A percentile compares a stretch with the other conserved stretches of the same genome.
These are phyloP conservation scores for Pterocarpus macrocarpus DNA, from an alignment of 306 rosid genomes.

Conservation along the genomic window DNA sequence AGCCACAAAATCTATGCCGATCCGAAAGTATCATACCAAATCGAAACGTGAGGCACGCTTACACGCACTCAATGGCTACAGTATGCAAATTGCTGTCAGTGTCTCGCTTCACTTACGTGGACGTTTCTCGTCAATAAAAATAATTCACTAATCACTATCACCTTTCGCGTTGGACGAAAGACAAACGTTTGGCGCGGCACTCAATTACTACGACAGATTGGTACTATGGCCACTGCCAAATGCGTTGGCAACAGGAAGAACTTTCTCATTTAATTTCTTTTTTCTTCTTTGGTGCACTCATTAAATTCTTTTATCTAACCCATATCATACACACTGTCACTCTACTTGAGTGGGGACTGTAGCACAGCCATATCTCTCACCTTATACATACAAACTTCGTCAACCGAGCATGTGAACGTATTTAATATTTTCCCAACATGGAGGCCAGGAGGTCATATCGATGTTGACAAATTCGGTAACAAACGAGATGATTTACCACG, in stretches of 20 bases:
- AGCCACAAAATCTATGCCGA: background rate
- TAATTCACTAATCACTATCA: background rate
- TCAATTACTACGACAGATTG: slow-evolving; percentile 21
- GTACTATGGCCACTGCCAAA: background rate
- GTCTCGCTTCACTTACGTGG: background rate
- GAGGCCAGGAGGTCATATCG: slow-evolving; percentile 26
- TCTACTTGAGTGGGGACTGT: background rate
- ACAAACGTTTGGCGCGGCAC: background rate
- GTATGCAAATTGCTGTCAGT: background rate
- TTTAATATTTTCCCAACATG: slow-evolving; percentile 13
- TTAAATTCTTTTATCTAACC: slow-evolving; percentile 27
- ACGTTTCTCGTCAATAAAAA: background rate
- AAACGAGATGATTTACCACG: background rate
- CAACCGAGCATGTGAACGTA: slow-evolving; percentile 26
- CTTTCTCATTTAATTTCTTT: background rate
- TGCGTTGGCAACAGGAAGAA: background rate
- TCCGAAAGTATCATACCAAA: background rate
- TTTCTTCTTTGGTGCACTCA: background rate
- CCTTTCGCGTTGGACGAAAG: background rate
- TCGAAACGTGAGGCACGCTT: background rate
- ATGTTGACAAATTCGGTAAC: slow-evolving; percentile 39
- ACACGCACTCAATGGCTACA: background rate
- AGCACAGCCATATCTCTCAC: slow-evolving; percentile 33
- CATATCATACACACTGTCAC: background rate
- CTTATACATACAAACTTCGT: background rate